Evolutionary conservation across 345 rosid species (phyloP).

Genomic region (Lepidium sativum): DNA sequence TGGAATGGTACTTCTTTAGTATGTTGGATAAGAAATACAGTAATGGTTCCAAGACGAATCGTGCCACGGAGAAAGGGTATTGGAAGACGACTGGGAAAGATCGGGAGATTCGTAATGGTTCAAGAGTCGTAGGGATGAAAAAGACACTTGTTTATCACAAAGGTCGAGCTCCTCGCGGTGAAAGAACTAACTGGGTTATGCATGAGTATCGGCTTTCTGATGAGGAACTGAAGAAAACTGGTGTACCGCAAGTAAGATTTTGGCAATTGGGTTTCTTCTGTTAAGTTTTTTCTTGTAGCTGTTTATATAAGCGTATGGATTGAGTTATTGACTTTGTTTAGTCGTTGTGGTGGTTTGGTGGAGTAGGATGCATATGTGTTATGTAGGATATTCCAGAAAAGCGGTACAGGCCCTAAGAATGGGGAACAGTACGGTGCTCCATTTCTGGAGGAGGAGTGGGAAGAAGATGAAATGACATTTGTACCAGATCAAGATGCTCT

Average conservation of each 20-base stretch:
- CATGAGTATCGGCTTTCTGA: constrained; percentile 86
- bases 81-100: too few species aligned
- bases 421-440: constrained; percentile 99
- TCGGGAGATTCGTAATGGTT: too few species aligned
- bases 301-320: not conserved
- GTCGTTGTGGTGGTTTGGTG: constrained; percentile 2
- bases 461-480: constrained; percentile 35
- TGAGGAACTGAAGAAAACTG: constrained; percentile 54
- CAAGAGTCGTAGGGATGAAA: too few species aligned
- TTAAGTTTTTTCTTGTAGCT: not conserved
- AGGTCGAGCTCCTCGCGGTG: constrained; percentile 83
- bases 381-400: constrained; percentile 90
- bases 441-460: constrained; percentile 94
- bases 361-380: constrained; percentile 76
- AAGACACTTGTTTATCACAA: too few species aligned
- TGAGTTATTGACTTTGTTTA: constrained; percentile 8
- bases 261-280: not conserved
- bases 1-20: too few species aligned
- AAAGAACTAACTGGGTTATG: constrained; percentile 97
- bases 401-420: constrained; percentile 95
- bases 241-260: constrained; percentile 54
- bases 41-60: too few species aligned
- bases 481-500: constrained; percentile 47
- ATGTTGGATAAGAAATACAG: too few species aligned
- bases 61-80: too few species aligned